Conservation (phyloP, 1,139 yeast species). For the Petasospora fabianii region DNA sequence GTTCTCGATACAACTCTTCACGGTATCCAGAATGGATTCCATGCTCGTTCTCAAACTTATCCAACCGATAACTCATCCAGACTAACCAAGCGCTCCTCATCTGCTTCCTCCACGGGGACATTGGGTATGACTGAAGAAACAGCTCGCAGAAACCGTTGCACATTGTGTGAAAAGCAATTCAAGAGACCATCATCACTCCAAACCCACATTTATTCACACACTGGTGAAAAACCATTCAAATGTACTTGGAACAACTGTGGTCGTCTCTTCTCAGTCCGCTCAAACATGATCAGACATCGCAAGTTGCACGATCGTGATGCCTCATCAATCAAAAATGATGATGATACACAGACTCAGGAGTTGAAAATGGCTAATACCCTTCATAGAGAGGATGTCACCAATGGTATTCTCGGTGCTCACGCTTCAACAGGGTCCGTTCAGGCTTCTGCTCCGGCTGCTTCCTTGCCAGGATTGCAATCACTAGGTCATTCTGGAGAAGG, state of each 20-base stretch:
- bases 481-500: neutral
- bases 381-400: too few species aligned
- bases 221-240: constrained; percentile 77
- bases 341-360: neutral
- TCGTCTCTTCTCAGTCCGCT: constrained; percentile 69
- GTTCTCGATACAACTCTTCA: constrained; percentile 7
- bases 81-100: constrained; percentile 13
- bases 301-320: constrained; percentile 52
- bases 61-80: constrained; percentile 14
- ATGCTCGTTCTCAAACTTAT: constrained; percentile 20
- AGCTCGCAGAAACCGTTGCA: constrained; percentile 40
- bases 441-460: neutral
- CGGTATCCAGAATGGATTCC: neutral
- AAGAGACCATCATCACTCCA: constrained; percentile 77
- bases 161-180: constrained; percentile 71
- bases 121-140: constrained; percentile 30
- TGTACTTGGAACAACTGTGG: constrained; percentile 70
- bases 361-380: too few species aligned
- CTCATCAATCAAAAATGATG: neutral
- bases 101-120: constrained; percentile 12
- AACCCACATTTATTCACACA: constrained; percentile 80
- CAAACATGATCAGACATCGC: constrained; percentile 77
- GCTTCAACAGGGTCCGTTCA: too few species aligned
- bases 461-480: neutral
- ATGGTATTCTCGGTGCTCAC: too few species aligned